Base-by-base conservation (phyloP, 208 protist species). In the Acanthamoeba rhysodes region DNA sequence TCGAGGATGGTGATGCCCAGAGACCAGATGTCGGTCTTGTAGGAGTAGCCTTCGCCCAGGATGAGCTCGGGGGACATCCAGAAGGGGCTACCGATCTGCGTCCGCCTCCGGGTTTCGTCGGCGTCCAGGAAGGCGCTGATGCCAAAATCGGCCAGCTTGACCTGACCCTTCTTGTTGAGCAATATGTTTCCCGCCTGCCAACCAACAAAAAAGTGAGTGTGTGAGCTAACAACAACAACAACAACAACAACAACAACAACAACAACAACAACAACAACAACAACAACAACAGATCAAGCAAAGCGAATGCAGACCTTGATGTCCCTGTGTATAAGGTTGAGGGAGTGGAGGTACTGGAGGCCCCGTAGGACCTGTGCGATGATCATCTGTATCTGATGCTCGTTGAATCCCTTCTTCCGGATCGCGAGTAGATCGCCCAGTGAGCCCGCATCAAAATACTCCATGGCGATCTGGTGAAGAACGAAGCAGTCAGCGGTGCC, bases 51-150 rank as follows among this genome's bases (percentile, higher is more conserved):
- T 66, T 94, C 90, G 29, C 90, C 90, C 8, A 94, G 55, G 48
- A 94, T 94, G n/a, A 94, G 70, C 53, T 94, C 90, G 7, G 90
- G 90, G 12, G 90, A 94, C 90, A 94, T 94, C 90, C 90, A 94
- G 55, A 94, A 94, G 41, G 90, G 90, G 45, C 90, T 93, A 9
- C 90, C 90, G n/a, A 94, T 94, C 70, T 94, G 90, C 29, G 90
- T 94, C 64, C 50, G 53, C 27, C 90, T 22, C 37, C 90, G 45
- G 24, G 87, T 94, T 62, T 80, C 90, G 50, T 94, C 70, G 50
- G 90, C 68, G 70, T 84, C 57, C 0, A 94, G 48, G 27, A 94
- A 78, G 24, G 70, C 70, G 37, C 50, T 85, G 45, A 94, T 94
- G 18, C 90, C 90, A n/a, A 94, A 94, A 64, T 94, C 90, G 66